phyloP scores from a whole-genome alignment of 2,329 filamentous ascomycete genomes.

The Diaporthe eres region DNA sequence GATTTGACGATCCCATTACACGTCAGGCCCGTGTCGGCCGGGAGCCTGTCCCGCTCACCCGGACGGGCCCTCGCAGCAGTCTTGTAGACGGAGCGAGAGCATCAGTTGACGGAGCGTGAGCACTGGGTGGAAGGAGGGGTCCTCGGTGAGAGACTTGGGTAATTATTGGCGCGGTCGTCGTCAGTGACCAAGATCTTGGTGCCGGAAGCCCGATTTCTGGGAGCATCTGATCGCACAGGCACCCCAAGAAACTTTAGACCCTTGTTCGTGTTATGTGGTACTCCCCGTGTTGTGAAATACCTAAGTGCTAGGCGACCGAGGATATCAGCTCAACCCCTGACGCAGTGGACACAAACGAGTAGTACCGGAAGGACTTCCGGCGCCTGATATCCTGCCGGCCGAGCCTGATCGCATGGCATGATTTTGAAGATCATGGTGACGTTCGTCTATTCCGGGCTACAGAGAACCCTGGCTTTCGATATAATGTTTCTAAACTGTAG shows the following conservation, averaged over 20 bases:
- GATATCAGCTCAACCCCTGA: constrained; percentile 8
- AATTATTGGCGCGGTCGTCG: constrained; percentile 23
- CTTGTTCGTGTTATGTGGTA: constrained; percentile 22
- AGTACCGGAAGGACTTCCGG: neutral
- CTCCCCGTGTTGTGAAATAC: neutral
- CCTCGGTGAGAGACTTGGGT: constrained; percentile 25
- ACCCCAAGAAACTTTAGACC: neutral
- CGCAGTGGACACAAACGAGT: neutral
- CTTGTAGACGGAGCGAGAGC: neutral
- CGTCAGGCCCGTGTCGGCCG: constrained; percentile 24
- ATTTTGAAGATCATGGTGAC: constrained; percentile 15
- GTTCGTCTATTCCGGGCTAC: constrained; percentile 60
- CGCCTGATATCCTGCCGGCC: constrained; percentile 9
- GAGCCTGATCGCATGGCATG: constrained; percentile 27
- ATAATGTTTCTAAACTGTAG: constrained; percentile 74
- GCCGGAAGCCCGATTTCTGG: constrained; percentile 2
- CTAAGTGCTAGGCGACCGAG: constrained; percentile 1
- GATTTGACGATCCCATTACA: constrained; percentile 21
- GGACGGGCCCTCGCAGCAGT: neutral
- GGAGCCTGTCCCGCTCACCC: neutral
- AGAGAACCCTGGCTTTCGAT: constrained; percentile 76
- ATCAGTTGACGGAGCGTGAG: constrained; percentile 7
- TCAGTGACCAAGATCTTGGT: constrained; percentile 11
- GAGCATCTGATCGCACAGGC: neutral
- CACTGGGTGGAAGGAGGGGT: neutral